Conservation (phyloP, 768 basidiomycete genomes). For the Suillus subaureus region DNA sequence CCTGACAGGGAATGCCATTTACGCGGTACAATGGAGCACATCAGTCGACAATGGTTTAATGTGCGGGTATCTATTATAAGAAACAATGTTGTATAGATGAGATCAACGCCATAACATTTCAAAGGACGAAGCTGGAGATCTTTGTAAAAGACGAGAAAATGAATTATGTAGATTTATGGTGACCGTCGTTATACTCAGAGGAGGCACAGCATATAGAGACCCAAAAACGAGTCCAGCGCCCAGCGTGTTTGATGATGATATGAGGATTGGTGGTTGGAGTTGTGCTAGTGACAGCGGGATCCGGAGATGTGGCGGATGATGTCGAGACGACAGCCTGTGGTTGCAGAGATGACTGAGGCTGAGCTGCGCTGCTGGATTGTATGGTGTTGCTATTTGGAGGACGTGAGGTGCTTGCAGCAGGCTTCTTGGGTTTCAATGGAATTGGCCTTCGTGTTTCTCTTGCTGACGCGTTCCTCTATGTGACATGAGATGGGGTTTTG, state of each 20-base stretch:
- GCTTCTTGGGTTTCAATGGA: background rate
- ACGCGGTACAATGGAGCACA: too few species aligned
- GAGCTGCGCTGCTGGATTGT: background rate
- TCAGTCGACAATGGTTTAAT: too few species aligned
- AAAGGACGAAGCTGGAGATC: too few species aligned
- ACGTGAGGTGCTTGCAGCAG: background rate
- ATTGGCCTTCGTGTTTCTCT: too few species aligned
- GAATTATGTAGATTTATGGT: background rate
- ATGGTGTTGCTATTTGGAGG: background rate
- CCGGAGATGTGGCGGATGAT: background rate
- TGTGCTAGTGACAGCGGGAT: background rate
- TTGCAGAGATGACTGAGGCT: background rate
- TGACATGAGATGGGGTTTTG: too few species aligned
- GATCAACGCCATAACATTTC: too few species aligned
- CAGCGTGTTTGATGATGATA: background rate
- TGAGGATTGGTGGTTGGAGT: background rate
- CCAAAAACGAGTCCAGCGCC: background rate
- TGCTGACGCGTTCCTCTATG: background rate
- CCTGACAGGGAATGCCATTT: too few species aligned
- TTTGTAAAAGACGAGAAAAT: too few species aligned
- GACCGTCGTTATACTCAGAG: background rate
- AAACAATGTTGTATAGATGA: too few species aligned
- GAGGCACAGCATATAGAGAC: background rate
- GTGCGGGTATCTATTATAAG: too few species aligned
- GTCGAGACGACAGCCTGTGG: background rate